These are phyloP conservation scores for Elsinoe perseae DNA, from an alignment of 2,329 filamentous ascomycete species.

Conservation along the genomic window DNA sequence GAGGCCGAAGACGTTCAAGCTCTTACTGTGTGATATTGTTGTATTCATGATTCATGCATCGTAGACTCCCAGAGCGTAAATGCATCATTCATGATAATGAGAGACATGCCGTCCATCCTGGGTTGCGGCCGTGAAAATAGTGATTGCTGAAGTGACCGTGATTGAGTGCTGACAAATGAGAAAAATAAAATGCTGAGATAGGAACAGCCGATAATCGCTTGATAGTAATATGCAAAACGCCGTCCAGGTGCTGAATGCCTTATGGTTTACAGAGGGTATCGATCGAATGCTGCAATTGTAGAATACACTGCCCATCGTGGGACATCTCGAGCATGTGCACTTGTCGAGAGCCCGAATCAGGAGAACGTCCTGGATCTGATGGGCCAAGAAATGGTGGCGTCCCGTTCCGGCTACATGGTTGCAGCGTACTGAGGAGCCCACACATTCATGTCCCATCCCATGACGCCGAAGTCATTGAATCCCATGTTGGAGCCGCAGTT, in stretches of 20 bases:
- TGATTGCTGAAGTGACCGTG: constrained; percentile 24
- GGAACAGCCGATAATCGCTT: constrained; percentile 30
- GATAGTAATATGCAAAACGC: constrained; percentile 43
- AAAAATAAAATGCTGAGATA: constrained; percentile 37
- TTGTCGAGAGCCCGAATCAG: constrained; percentile 22
- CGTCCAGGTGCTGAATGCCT: constrained; percentile 34
- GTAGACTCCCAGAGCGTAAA: constrained; percentile 18
- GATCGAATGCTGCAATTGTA: not conserved
- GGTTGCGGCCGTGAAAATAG: constrained; percentile 9
- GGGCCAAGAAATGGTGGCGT: constrained; percentile 35
- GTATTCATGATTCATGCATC: constrained; percentile 18
- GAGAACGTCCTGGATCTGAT: constrained; percentile 23
- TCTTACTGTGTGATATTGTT: constrained; percentile 15
- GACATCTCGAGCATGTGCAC: constrained; percentile 37
- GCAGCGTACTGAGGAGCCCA: constrained; percentile 64
- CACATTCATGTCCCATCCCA: constrained; percentile 82
- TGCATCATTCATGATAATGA: constrained; percentile 18
- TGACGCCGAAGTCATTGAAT: constrained; percentile 61
- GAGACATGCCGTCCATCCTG: constrained; percentile 20
- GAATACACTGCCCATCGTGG: constrained; percentile 16
- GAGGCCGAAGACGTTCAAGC: constrained; percentile 11
- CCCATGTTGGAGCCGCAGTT: constrained; percentile 64
- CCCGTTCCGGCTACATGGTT: constrained; percentile 69
- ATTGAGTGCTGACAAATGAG: constrained; percentile 26
- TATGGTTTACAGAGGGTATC: constrained; percentile 12